phyloP scores from a whole-genome alignment of 208 protist species.

The Angomonas ambiguus region DNA sequence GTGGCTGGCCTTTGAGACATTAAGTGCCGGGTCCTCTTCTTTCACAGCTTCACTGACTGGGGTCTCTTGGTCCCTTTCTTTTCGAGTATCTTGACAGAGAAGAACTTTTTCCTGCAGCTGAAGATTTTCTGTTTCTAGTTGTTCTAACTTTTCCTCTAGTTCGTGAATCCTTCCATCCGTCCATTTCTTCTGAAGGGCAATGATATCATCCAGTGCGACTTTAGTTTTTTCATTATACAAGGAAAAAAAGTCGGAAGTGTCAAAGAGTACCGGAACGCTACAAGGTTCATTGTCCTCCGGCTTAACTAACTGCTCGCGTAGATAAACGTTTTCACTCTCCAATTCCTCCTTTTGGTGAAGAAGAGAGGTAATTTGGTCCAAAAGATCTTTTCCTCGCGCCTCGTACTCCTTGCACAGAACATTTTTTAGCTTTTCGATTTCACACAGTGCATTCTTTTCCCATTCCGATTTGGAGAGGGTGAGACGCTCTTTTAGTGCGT shows the following conservation, averaged over 20 bases:
- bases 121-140: conserved; percentile 6
- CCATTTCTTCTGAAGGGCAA: neutral
- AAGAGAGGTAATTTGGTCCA: neutral
- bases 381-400: neutral
- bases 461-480: neutral
- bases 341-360: conserved; percentile 10
- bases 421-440: neutral
- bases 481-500: neutral
- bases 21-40: too few relatives aligned
- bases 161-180: neutral
- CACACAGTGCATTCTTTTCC: neutral
- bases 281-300: neutral
- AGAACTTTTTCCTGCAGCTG: conserved; percentile 3
- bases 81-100: neutral
- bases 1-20: too few relatives aligned
- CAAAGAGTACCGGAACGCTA: neutral
- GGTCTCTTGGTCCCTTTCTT: too few relatives aligned
- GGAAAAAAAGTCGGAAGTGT: neutral
- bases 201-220: neutral
- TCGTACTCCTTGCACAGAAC: neutral
- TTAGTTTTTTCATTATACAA: neutral
- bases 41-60: neutral
- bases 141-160: neutral
- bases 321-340: conserved; percentile 6
- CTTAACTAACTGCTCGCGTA: neutral